Base-by-base conservation (phyloP, 768 basidiomycete species). In the Pholiota conissans region DNA sequence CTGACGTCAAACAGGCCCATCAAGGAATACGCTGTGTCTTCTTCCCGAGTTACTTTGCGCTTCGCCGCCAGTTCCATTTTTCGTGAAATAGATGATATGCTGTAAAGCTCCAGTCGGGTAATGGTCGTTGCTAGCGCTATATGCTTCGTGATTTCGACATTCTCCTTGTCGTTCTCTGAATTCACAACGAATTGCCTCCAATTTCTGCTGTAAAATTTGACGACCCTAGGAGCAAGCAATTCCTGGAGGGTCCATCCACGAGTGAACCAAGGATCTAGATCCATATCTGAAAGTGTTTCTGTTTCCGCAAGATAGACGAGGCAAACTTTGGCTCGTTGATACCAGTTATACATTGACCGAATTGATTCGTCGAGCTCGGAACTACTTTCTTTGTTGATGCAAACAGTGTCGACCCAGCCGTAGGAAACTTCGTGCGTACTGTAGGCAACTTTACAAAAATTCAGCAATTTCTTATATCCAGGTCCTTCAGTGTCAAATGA, bases 221-320 rank as follows among this genome's bases (percentile, higher is more conserved):
- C 4, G 7, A 22, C 24, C 0, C 9, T 27, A 3, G 58, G 58
- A 5, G 58, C 58, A 9, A 63, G 22, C 5, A 63, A 29, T 27
- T 63, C 61, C 37, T 63, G 61, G 14, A 63, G 49, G 1, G 61
- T 62, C 61, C 61, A 62, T 49, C 58, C 61, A 8, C 58, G 58
- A 6, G 40, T 63, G 28, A 60, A 63, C 61, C 61, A 63, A 7
- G 55, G 40, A 8, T 55, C 46, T 2, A 18, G 9, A 7, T 26
- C 39, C 16, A 63, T 52, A 4, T 59, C 47, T 20, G 30, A 47
- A 18, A 59, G 8, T 35, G 37, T 18, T 3, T 29, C 35, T 6
- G 59, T 60, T 16, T 61, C 37, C 26, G 51, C 32, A 8, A 57
- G 50, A 26, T 57, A 57, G 3, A 54, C 37, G 26, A 60, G 32